Base-by-base conservation (phyloP, 2,329 filamentous ascomycete genomes). In the Berkeleyomyces rouxiae region DNA sequence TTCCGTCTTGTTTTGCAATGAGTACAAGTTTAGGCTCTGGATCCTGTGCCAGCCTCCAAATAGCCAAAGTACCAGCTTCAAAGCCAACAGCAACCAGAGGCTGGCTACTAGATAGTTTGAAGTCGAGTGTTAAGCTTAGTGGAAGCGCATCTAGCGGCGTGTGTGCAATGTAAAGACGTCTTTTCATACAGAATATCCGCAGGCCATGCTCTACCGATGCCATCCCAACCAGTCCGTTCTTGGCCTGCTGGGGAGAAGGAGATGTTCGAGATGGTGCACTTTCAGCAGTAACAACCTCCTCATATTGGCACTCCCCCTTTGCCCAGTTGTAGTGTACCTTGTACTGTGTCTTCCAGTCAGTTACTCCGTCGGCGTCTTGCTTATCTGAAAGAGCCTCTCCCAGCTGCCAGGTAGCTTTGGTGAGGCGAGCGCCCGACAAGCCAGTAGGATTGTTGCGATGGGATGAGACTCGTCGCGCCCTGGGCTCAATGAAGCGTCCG, bases 261-360 rank as follows among this genome's bases (percentile, higher is more conserved):
- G 7, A 36, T 13, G 3, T 9, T 3, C 49, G 31, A 13, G 11
- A 37, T 2, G 33, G 2, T 4, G 23, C 7, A 31, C n/a, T 55
- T 13, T 55, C 16, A 7, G 13, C 49, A n/a, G 37, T 13, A 3
- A 7, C 7, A 10, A 55, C 37, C 33, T 55, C 49, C 31, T 55
- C 49, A 37, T 55, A 55, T 13, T 37, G 49, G 69, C 90, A 95
- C 67, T 82, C 84, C 0, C 92, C 93, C 66, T 80, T 82, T 1
- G 87, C 82, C 93, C 93, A 97, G 74, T 97, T 97, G 71, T 96
- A 87, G 55, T 88, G 81, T 59, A 96, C 77, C 69, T 86, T 89
- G 73, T 95, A 97, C 69, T 93, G 87, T 65, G 82, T 81, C 75
- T 95, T 95, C 91, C 91, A 96, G 70, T 93, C 82, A 7, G 39